phyloP scores from a whole-genome alignment of 345 rosid genomes.

The Syzygium jambos region DNA sequence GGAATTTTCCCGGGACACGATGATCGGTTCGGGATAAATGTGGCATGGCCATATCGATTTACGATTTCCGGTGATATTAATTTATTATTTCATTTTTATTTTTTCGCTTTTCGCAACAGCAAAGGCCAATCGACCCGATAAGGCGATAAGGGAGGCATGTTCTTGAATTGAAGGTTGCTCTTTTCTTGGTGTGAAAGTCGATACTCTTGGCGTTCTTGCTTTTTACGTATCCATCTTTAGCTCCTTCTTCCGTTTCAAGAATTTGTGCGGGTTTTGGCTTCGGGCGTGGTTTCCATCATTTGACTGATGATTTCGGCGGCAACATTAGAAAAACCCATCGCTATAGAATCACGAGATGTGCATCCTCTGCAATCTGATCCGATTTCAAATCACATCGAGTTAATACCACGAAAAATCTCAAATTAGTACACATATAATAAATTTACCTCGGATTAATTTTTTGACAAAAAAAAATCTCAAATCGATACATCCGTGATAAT shows the following conservation, averaged over 20 bases:
- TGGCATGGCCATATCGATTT: no score
- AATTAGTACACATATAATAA: fast-evolving
- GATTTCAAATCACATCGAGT: background rate
- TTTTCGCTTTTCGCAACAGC: background rate
- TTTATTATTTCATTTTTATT: background rate
- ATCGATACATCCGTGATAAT: no score
- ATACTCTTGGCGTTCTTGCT: background rate
- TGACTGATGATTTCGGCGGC: background rate
- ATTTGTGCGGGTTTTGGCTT: background rate
- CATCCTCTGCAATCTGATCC: background rate
- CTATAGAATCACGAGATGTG: background rate
- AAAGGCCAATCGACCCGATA: background rate
- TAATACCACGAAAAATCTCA: no score
- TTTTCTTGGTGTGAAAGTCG: background rate
- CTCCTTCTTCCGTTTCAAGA: background rate
- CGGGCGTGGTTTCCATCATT: background rate
- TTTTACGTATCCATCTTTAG: background rate
- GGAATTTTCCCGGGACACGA: fast-evolving
- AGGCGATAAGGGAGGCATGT: background rate
- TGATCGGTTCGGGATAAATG: background rate
- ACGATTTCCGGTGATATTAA: no score
- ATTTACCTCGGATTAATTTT: no score
- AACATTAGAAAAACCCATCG: background rate
- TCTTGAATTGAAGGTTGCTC: background rate
- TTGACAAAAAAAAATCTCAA: no score